phyloP scores from a whole-genome alignment of 176 grass and related monocot species.

The Musa schizocarpa region DNA sequence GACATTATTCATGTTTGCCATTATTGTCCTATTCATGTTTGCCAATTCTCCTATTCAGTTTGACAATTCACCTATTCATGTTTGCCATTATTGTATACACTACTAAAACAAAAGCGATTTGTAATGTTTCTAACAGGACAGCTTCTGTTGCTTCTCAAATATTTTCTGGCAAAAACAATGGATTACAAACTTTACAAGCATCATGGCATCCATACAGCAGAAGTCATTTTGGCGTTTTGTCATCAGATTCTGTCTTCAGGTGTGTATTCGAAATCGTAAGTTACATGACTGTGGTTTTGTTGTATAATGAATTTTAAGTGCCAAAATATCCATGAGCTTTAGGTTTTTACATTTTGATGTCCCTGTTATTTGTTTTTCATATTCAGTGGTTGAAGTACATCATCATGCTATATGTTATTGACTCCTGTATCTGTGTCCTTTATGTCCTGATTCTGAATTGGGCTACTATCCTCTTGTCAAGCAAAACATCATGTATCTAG shows the following conservation, averaged over 20 bases:
- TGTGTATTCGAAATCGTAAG: constrained; percentile 17
- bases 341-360: not conserved
- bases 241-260: constrained; percentile 93
- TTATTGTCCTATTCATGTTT: too few relatives aligned
- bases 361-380: not conserved
- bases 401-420: not conserved
- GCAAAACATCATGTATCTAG: not conserved
- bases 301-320: not conserved
- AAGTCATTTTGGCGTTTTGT: constrained; percentile 75
- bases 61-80: not conserved
- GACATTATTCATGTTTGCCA: too few relatives aligned
- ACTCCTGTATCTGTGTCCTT: not conserved
- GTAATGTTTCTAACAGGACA: constrained; percentile 45
- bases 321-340: not conserved
- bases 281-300: not conserved
- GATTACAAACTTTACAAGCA: constrained; percentile 67
- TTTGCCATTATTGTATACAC: constrained; percentile 12
- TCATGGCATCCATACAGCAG: constrained; percentile 85
- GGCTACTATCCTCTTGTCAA: not conserved
- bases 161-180: constrained; percentile 49
- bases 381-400: not conserved
- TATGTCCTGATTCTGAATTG: too few relatives aligned
- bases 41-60: too few relatives aligned
- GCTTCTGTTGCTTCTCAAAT: constrained; percentile 63
- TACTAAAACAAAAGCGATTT: constrained; percentile 3